Base-by-base conservation (phyloP, 1,139 yeast species). In the Pichia sp. region DNA sequence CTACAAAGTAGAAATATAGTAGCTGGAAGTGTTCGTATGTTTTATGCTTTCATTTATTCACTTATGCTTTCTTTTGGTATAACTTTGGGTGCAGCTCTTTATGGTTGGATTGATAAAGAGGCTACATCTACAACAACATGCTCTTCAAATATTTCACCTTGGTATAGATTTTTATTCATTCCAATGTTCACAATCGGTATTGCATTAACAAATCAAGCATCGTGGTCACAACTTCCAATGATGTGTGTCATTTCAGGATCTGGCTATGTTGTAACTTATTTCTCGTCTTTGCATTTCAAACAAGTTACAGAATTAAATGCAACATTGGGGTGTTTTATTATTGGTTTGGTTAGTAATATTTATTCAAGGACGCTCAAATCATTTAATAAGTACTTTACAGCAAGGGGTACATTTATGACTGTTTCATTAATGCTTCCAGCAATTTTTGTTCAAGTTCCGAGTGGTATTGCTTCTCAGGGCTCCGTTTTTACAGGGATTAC, bases 361-460 rank as follows among this genome's bases (percentile, higher is more conserved):
- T 90, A 90, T 66, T 86, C 96, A 1, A 78, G 97, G 62, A 65
- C 89, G 6, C 84, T 94, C 60, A 87, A 84, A 62, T 55, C 59
- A 1, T 45, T 60, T 37, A 58, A 56, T 44, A 54, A 55, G 36
- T 52, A 49, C 26, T 53, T 61, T n/a, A 52, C 55, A 7, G 39
- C 51, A 3, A 53, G 55, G 36, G 59, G 63, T 3, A 52, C 64
- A 4, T 96, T 96, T n/a, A 78, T 90, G 70, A 96, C 97, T 0
- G 95, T 90, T 35, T 83, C 95, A 39, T 95, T 96, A 4, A 90
- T 90, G 95, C 69, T 90, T 50, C 97, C 97, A 0, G 97, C 94
- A 0, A 87, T 90, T 48, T 89, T 90, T 61, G 95, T 89, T 6
- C 95, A 86, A 65, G 97, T 90, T 42, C 97, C 97, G 5, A 83